Evolutionary conservation across 345 rosid genomes (phyloP).

Genomic region (Psidium friedrichsthalianum): DNA sequence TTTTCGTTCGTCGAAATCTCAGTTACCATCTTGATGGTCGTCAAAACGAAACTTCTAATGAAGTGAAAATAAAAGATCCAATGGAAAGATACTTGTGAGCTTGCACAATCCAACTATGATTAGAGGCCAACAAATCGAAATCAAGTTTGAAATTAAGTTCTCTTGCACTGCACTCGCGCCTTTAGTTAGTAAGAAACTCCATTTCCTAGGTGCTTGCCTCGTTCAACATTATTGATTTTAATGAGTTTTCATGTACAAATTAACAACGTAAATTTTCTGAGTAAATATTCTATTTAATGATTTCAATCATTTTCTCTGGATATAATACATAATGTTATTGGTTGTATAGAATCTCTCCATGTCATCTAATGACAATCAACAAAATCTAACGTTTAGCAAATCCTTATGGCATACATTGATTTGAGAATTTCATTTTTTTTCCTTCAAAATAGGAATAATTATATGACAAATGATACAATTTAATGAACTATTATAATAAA

Average conservation of each 20-base stretch:
- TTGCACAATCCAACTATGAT: background rate
- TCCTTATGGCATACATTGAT: too few relatives aligned
- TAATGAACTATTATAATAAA: too few relatives aligned
- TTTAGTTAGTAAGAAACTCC: background rate
- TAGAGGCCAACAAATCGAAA: rapidly evolving
- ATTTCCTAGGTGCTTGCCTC: rapidly evolving
- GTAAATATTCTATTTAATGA: background rate
- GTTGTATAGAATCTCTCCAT: background rate
- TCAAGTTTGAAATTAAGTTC: background rate
- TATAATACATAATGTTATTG: background rate
- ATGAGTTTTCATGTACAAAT: background rate
- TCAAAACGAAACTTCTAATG: background rate
- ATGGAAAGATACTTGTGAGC: background rate
- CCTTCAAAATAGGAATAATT: too few relatives aligned
- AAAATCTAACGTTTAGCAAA: too few relatives aligned
- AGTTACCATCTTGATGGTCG: rapidly evolving
- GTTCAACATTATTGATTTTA: background rate
- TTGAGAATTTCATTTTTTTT: too few relatives aligned
- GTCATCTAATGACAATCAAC: too few relatives aligned
- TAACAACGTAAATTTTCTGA: background rate
- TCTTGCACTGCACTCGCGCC: background rate
- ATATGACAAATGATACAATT: too few relatives aligned
- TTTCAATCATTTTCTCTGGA: background rate
- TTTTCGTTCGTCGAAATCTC: too few relatives aligned
- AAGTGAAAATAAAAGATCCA: background rate